Base-by-base conservation (phyloP, 1,284 basidiomycete species). In the Crocinoboletus sp. region DNA sequence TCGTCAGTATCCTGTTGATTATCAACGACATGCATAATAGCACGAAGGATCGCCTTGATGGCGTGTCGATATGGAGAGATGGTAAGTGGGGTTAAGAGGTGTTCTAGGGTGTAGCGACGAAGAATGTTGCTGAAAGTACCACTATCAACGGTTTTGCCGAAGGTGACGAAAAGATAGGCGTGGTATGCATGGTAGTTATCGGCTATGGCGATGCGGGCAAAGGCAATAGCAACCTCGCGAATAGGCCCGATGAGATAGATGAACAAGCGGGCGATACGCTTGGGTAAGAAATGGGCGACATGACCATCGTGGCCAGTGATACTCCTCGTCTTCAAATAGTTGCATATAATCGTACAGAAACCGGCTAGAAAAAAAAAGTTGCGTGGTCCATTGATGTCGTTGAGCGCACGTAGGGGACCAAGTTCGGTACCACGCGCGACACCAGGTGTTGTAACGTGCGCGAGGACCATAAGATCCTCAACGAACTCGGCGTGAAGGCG, bases 221-320 rank as follows among this genome's bases (percentile, higher is more conserved):
- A 46, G 0, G 24, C 42, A 9, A 33, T 1, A 0, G 46, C 25
- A 0, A 46, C 22, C 10, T 46, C 24, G 3, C 45, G 11, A 0
- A 46, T 0, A 1, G 45, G 46, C 5, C 45, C 36, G 1, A 47
- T 1, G 1, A 48, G 38, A 17, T 49, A 48, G 2, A 48, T 42
- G 2, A 48, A 48, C 0, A 48, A n/a, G 1, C n/a, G 34, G 0
- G 46, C 23, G 1, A 48, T 1, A 3, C 13, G 2, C 2, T 13
- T 19, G 0, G 24, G 38, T 1, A 48, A 38, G 12, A 48, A 48
- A 12, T 48, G 34, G 0, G 38, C 11, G 2, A 48, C 17, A 7
- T 1, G 41, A 2, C 12, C 13, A 33, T 48, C 46, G n/a, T 4
- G 25, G 0, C 45, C 29, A 3, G 38, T 48, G 0, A 28, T 48